phyloP scores from a whole-genome alignment of 1,139 yeast species.

The Geotrichum histeridarum region DNA sequence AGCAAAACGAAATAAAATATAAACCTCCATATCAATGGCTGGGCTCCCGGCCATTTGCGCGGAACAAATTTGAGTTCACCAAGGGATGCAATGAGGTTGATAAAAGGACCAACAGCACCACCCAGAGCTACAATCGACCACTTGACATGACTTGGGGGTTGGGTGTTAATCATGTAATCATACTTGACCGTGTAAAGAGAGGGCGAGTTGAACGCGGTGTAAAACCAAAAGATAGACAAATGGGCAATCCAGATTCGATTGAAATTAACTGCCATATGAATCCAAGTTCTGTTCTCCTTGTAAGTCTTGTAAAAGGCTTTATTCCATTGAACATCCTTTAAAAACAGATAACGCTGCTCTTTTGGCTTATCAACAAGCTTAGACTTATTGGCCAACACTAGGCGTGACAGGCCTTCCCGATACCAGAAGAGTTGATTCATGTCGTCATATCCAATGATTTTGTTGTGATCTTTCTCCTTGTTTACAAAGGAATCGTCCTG shows the following conservation, averaged over 20 bases:
- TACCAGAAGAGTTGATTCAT: conserved; percentile 84
- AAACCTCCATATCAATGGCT: conserved; percentile 45
- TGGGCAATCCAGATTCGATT: conserved; percentile 83
- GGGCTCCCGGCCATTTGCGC: conserved; percentile 62
- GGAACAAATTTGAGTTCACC: conserved; percentile 66
- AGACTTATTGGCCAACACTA: conserved; percentile 41
- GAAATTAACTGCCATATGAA: conserved; percentile 70
- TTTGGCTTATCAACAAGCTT: conserved; percentile 45
- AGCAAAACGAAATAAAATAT: conserved; percentile 44
- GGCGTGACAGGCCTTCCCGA: conserved; percentile 52
- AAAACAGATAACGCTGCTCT: conserved; percentile 44
- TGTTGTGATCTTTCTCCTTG: conserved; percentile 60
- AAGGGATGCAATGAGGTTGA: conserved; percentile 58
- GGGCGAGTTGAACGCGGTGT: conserved; percentile 72
- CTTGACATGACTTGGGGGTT: conserved; percentile 59
- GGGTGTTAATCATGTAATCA: conserved; percentile 52
- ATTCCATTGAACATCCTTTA: conserved; percentile 58
- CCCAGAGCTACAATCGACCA: conserved; percentile 66
- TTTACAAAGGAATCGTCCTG: conserved; percentile 42
- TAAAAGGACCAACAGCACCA: conserved; percentile 61
- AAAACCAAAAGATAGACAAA: conserved; percentile 72
- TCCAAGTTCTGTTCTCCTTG: conserved; percentile 69
- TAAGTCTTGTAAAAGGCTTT: conserved; percentile 66
- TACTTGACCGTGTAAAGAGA: conserved; percentile 65
- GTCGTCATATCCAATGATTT: conserved; percentile 79